Evolutionary conservation across 2,329 filamentous ascomycete genomes (phyloP).

Genomic region (Kalmusia sp.): DNA sequence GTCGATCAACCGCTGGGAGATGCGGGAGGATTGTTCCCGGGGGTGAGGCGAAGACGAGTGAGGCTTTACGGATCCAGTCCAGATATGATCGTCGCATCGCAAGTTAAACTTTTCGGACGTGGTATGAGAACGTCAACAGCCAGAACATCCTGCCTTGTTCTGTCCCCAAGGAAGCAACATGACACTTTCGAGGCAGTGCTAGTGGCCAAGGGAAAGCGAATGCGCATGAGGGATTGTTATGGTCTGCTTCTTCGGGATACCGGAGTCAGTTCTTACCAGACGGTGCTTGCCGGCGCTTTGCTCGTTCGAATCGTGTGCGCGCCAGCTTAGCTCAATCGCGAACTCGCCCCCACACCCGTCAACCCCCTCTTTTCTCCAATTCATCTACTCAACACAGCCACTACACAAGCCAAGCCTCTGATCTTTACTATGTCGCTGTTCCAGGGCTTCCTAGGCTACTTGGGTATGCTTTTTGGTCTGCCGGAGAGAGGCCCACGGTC

Average conservation of each 20-base stretch:
- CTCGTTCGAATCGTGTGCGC: neutral
- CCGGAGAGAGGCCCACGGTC: neutral
- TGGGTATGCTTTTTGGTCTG: neutral
- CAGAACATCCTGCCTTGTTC: too few species aligned
- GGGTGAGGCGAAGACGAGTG: neutral
- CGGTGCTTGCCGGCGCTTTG: neutral
- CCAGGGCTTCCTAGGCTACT: neutral
- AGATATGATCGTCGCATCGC: neutral
- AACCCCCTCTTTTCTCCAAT: neutral
- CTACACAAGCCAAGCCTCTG: neutral
- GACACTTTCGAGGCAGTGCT: neutral
- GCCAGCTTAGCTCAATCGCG: neutral
- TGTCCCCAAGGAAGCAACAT: neutral
- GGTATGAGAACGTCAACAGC: too few species aligned
- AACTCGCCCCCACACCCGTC: neutral
- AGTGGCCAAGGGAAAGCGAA: neutral
- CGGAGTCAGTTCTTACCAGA: too few species aligned
- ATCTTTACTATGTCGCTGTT: neutral
- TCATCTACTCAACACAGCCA: neutral
- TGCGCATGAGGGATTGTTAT: too few species aligned
- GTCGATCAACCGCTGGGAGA: too few species aligned
- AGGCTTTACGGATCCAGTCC: neutral
- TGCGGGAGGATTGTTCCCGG: neutral
- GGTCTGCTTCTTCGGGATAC: too few species aligned
- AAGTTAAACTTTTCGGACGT: too few species aligned